phyloP scores from a whole-genome alignment of 176 grass and related monocot genomes.

The Aegilops umbellulata region DNA sequence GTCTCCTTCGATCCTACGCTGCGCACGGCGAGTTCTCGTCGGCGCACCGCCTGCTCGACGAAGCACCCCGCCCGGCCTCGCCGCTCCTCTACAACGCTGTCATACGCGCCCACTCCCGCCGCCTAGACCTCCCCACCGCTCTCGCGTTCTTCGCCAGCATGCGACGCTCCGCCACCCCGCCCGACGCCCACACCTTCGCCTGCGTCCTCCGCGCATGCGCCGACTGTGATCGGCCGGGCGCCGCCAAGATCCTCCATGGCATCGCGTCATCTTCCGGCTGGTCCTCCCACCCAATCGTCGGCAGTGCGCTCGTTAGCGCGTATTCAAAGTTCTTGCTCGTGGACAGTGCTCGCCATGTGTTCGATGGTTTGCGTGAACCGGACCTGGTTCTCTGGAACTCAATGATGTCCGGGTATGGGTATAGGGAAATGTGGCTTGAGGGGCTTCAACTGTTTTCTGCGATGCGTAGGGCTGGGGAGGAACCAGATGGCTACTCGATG shows the following conservation, averaged over 20 bases:
- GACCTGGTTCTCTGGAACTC: constrained; percentile 68
- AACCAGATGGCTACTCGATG: constrained; percentile 57
- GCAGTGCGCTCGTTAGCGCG: constrained; percentile 42
- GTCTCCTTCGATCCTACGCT: constrained; percentile 51
- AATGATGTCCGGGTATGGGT: constrained; percentile 58
- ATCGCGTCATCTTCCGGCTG: constrained; percentile 9
- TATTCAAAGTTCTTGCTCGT: constrained; percentile 48
- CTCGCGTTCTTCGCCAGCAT: constrained; percentile 44
- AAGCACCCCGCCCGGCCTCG: constrained; percentile 24
- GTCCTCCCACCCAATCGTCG: constrained; percentile 23
- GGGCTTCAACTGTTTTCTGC: constrained; percentile 45
- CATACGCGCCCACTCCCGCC: constrained; percentile 54
- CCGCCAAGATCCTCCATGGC: constrained; percentile 24
- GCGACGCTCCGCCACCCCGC: constrained; percentile 28
- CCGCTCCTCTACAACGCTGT: constrained; percentile 58
- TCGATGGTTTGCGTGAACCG: constrained; percentile 35
- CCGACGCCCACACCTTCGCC: constrained; percentile 64
- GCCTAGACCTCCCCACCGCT: constrained; percentile 27
- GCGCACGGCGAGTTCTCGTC: constrained; percentile 32
- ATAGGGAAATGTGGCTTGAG: constrained; percentile 45
- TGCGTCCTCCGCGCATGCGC: constrained; percentile 63
- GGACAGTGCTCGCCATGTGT: constrained; percentile 27
- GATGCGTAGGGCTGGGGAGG: constrained; percentile 34
- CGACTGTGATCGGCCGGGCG: constrained; percentile 29
- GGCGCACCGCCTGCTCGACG: constrained; percentile 53